Conservation (phyloP, 306 rosid species). For the Boehmeria nivea region DNA sequence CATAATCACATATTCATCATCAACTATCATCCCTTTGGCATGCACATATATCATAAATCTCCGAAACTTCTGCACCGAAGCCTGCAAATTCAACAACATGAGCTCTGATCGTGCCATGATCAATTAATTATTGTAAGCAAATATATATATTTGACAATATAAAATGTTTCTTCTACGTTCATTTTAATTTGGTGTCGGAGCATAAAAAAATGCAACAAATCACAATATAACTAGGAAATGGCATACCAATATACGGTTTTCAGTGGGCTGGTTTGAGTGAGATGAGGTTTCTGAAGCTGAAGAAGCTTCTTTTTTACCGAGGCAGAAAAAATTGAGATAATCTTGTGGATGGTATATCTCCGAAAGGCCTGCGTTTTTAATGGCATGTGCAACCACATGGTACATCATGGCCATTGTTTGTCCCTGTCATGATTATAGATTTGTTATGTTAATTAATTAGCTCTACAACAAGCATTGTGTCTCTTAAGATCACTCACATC, state of each 20-base stretch:
- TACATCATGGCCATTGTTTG: slow-evolving; percentile 84
- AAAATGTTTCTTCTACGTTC: too few species aligned
- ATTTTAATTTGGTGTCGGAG: too few species aligned
- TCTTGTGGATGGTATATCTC: slow-evolving; percentile 48
- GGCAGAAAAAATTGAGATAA: slow-evolving; percentile 66
- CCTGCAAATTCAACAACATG: slow-evolving; percentile 29
- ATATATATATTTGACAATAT: too few species aligned
- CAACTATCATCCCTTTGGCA: slow-evolving; percentile 72
- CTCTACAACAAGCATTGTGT: neutral
- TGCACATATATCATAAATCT: slow-evolving; percentile 76
- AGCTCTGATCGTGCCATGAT: too few species aligned
- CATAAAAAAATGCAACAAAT: neutral
- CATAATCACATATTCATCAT: slow-evolving; percentile 54
- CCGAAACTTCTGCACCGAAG: slow-evolving; percentile 37
- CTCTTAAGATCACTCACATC: too few species aligned
- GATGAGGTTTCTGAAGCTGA: neutral
- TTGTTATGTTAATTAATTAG: too few species aligned
- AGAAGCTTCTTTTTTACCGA: slow-evolving; percentile 51
- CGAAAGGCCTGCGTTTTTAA: slow-evolving; percentile 44
- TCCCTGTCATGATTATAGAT: slow-evolving; percentile 23
- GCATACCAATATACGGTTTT: slow-evolving; percentile 48
- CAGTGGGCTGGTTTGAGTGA: slow-evolving; percentile 18
- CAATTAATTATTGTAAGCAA: neutral
- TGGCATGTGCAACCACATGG: slow-evolving; percentile 44
- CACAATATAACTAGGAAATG: neutral